These are phyloP conservation scores for Uromyces viciae-fabae DNA, from an alignment of 1,284 basidiomycete genomes.

Conservation along the genomic window DNA sequence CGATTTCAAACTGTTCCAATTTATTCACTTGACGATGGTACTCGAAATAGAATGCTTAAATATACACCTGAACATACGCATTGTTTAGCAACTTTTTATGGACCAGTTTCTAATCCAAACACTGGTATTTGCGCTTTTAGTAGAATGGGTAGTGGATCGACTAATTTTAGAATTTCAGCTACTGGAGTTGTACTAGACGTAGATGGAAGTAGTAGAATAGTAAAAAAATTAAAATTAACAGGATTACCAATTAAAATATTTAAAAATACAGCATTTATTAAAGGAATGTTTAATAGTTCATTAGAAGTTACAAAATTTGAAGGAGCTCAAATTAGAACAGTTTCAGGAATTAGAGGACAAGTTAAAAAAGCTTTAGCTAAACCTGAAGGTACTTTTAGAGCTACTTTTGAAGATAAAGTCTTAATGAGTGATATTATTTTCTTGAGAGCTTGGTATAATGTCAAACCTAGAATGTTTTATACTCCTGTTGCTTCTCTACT, in stretches of 20 bases:
- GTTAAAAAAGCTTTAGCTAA: slow-evolving; percentile 91
- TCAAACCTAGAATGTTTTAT: slow-evolving; percentile 91
- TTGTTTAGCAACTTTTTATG: slow-evolving; percentile 95
- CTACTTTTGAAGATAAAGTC: slow-evolving; percentile 97
- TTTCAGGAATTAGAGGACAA: slow-evolving; percentile 91
- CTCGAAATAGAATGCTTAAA: slow-evolving; percentile 98
- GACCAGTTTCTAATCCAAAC: slow-evolving; percentile 83
- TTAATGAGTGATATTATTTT: slow-evolving; percentile 95
- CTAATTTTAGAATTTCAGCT: slow-evolving; percentile 83
- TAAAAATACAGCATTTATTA: slow-evolving; percentile 98
- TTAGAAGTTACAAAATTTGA: slow-evolving; percentile 98
- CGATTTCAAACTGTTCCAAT: slow-evolving; percentile 92
- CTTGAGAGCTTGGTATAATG: slow-evolving; percentile 92
- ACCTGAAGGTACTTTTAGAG: slow-evolving; percentile 90
- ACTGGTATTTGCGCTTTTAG: slow-evolving; percentile 98
- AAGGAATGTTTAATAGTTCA: slow-evolving; percentile 90
- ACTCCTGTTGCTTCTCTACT: slow-evolving; percentile 92
- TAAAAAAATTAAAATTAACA: slow-evolving; percentile 97
- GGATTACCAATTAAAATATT: slow-evolving; percentile 93
- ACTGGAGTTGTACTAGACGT: slow-evolving; percentile 93
- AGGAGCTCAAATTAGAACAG: slow-evolving; percentile 89
- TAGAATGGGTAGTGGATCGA: slow-evolving; percentile 65
- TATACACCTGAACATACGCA: slow-evolving; percentile 99
- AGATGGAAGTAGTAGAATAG: slow-evolving; percentile 85
- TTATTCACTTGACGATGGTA: slow-evolving; percentile 93